A percentile compares a stretch with the other conserved stretches of the same genome.
Evolutionary conservation across 768 basidiomycete genomes (phyloP).

Genomic region (Hericium erinaceus): DNA sequence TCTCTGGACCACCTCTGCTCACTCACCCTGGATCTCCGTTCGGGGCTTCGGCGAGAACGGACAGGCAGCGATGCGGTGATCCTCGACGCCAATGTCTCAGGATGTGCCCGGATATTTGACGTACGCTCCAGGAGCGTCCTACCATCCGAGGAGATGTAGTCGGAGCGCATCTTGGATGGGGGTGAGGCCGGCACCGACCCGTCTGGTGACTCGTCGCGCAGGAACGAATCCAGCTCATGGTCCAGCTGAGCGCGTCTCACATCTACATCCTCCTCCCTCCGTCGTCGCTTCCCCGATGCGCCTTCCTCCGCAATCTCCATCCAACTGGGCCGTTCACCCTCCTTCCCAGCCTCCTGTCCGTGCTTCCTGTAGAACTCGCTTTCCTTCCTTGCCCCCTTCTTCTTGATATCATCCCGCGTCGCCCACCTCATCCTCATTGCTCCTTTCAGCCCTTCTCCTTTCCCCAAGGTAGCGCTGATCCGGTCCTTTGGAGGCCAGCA

Average conservation of each 20-base stretch:
- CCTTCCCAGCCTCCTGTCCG: constrained; percentile 53
- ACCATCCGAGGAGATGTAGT: constrained; percentile 44
- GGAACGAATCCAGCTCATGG: constrained; percentile 61
- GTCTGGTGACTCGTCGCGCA: constrained; percentile 34
- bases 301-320: constrained; percentile 6
- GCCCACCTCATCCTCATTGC: constrained; percentile 73
- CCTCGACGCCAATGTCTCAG: constrained; percentile 31
- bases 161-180: constrained; percentile 60
- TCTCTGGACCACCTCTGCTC: constrained; percentile 12
- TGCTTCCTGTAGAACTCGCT: constrained; percentile 78
- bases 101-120: constrained; percentile 30
- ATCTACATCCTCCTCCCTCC: constrained; percentile 23
- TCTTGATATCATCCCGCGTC: constrained; percentile 60
- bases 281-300: constrained; percentile 22
- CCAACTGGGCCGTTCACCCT: constrained; percentile 24
- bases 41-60: constrained; percentile 24
- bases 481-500: constrained; percentile 78
- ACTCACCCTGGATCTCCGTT: constrained; percentile 2
- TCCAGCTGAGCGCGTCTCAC: constrained; percentile 39
- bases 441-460: constrained; percentile 59
- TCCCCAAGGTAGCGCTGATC: constrained; percentile 62
- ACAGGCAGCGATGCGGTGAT: constrained; percentile 38
- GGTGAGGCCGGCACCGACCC: constrained; percentile 24
- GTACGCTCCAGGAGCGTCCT: constrained; percentile 51
- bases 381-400: constrained; percentile 59